Evolutionary conservation across 805 yeast species (phyloP).

Genomic region (Lipomyces sp.): DNA sequence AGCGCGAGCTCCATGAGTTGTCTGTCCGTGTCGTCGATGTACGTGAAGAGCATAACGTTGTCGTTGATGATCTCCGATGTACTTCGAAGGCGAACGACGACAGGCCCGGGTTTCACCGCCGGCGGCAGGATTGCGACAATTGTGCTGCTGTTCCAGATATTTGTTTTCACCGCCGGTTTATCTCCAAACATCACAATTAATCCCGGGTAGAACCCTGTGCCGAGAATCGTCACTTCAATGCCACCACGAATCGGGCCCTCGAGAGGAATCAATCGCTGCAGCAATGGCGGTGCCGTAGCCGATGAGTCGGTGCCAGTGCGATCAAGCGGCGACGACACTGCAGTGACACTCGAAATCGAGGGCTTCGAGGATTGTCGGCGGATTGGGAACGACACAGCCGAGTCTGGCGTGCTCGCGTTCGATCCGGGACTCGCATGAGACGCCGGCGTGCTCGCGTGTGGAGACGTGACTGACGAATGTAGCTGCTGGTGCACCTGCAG

Average conservation of each 20-base stretch:
- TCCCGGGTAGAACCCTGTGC: conserved; percentile 81
- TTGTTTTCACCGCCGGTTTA: conserved; percentile 56
- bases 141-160: conserved; percentile 94
- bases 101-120: conserved; percentile 84
- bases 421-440: conserved; percentile 20
- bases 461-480: neutral
- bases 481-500: conserved; percentile 5
- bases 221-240: conserved; percentile 86
- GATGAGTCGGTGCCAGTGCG: neutral
- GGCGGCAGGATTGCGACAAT: conserved; percentile 94
- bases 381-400: neutral
- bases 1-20: conserved; percentile 92
- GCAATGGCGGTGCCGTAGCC: conserved; percentile 45
- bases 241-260: conserved; percentile 97
- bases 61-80: conserved; percentile 33
- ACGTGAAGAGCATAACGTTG: conserved; percentile 67
- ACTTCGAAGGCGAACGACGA: conserved; percentile 74
- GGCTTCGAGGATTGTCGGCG: neutral
- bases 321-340: neutral
- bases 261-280: conserved; percentile 88
- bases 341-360: neutral
- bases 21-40: conserved; percentile 91
- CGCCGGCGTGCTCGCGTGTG: conserved; percentile 7
- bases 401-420: conserved; percentile 17
- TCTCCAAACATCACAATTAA: conserved; percentile 81